These are phyloP conservation scores for Discostella stelligera DNA, from an alignment of 352 stramenopile genomes.

Conservation along the genomic window DNA sequence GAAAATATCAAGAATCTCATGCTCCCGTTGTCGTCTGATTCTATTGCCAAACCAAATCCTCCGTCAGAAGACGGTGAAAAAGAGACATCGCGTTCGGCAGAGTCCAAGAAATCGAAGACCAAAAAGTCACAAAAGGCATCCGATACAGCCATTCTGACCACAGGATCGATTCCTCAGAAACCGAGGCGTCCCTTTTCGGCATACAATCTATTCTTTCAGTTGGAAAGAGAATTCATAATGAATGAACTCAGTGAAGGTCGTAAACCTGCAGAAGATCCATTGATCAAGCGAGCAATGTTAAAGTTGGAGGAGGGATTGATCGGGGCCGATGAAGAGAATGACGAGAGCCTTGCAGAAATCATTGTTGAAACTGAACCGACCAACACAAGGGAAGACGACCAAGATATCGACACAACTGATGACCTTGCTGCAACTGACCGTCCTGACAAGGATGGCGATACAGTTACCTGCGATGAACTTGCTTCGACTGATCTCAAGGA, in stretches of 20 bases:
- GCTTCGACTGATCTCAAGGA: neutral
- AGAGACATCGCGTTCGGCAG: neutral
- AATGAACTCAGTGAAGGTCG: conserved; percentile 10
- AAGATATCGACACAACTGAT: neutral
- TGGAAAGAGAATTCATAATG: conserved; percentile 64
- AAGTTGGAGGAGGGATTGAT: neutral
- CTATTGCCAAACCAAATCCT: neutral
- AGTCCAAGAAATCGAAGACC: neutral
- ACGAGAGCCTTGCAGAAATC: neutral
- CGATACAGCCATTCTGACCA: neutral
- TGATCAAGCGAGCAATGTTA: conserved; percentile 19
- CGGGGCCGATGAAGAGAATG: neutral
- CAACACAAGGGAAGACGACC: neutral
- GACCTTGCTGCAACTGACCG: neutral
- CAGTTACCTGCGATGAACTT: neutral
- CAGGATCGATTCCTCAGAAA: neutral
- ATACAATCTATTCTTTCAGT: conserved; percentile 81
- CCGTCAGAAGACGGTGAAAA: neutral
- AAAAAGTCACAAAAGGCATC: neutral
- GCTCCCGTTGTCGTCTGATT: neutral
- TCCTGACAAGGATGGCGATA: neutral
- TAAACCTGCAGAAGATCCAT: conserved; percentile 15
- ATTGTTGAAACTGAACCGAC: neutral
- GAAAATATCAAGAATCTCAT: neutral
- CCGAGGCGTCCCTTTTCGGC: conserved; percentile 60